Base-by-base conservation (phyloP, 345 rosid species). In the Brassica incana region DNA sequence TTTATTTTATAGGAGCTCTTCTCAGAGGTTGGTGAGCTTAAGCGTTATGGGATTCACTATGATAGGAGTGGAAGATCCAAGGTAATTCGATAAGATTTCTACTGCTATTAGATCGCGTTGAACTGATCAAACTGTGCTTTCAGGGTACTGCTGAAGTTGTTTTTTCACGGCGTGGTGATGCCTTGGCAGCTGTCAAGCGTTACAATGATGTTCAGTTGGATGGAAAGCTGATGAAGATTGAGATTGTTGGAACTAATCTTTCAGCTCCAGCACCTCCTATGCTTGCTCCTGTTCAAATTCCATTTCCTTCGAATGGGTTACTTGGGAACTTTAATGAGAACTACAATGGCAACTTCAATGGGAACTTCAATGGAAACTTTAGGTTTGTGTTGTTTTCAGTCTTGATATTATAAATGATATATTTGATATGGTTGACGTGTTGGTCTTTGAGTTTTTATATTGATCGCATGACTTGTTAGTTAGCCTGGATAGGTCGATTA, bases 81-180 rank as follows among this genome's bases (percentile, higher is more conserved):
- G 93, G 93, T 89, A 89, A 6, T 38, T 72, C 27, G n/a, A 72
- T 35, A 33, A 71, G 62, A 73, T 54, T 80, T 18, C 18, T 18
- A 18, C 18, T 18, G 54, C 0, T 23, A 36, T 77, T 48, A 12
- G 40, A 50, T 54, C 15, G 40, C 63, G 29, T 73, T 74, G 35
- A 79, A 4, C 40, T 78, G 78, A 73, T 68, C 11, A 62, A 18
- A 62, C 18, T 14, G 2, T 68, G 18, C 1, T 77, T 67, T 67
- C 83, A 88, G 92, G 93, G 93, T 69, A 89, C 92, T 23, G 92
- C 91, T 66, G 91, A 89, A 69, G 89, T 89, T 73, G 97, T 88
- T 62, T 89, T 80, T 18, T 79, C 90, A 0, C 71, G 87, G 27
- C 84, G 80, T 30, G 68, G 83, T 58, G 90, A 91, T 82, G 97